Evolutionary conservation across 1,139 yeast species (phyloP), one percentile per base, ranked within the genome.

Genomic region (Lodderomyces orthopsilosis): DNA sequence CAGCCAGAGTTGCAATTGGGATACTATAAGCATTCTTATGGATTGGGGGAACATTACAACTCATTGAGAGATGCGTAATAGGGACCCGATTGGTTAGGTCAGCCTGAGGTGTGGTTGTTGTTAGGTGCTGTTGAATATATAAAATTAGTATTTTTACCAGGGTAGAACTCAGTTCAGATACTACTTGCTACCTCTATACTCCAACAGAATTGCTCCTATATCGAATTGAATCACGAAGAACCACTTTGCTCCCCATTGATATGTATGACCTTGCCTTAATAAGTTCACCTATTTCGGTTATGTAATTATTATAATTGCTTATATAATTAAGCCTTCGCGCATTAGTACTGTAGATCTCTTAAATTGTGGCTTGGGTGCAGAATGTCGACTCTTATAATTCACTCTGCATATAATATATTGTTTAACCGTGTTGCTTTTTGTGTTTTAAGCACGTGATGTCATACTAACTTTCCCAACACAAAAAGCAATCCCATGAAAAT

Each of bases 11-110:
- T 91, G 52, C 79, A 76, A 48, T 60, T 93, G 48, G 96, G 89
- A 0, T 91, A 83, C 59, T 93, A 87, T 60, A 85, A 84, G 61
- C 95, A 90, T 61, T 79, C 82, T 26, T 91, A 81, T 61, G 95
- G 96, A 0, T 73, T 93, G 35, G 98, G 98, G 35, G 98, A 91
- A 65, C 98, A 93, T 65, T 93, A 93, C 63, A 91, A 93, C 61
- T 88, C 97, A 4, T 66, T 90, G 43, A 75, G 83, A 46, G 87
- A 82, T 61, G 54, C 22, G n/a, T n/a, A 5, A 24, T 17, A 13
- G 32, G 12, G n/a, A n/a, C n/a, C n/a, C n/a, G n/a, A n/a, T n/a
- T n/a, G n/a, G n/a, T n/a, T n/a, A n/a, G n/a, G n/a, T n/a, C n/a
- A n/a, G n/a, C n/a, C n/a, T n/a, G n/a, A n/a, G n/a, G n/a, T n/a